Base-by-base conservation (phyloP, 345 rosid species). In the Durio zibethinus region DNA sequence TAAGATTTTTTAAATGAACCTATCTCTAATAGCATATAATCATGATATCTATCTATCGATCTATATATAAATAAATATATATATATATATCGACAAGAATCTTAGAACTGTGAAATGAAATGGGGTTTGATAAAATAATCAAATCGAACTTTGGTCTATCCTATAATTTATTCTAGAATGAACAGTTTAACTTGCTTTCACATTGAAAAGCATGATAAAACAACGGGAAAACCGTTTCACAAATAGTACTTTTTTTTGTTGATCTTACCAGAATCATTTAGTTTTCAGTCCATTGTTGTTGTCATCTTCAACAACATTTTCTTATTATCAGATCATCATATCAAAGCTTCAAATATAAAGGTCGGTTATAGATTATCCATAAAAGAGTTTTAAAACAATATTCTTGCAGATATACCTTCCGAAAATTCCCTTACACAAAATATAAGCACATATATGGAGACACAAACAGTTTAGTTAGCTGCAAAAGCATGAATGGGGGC, bases 391-490 rank as follows among this genome's bases (percentile, higher is more conserved):
- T 63, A 8, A 16, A 62, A 62, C 33, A 33, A 35, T 56, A 1
- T 18, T 0, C n/a, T 69, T 10, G 27, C 23, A 38, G 71, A 20
- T 65, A 65, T 38, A 66, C 43, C 16, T 20, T 35, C 10, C 21
- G 4, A 7, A 66, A 36, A 66, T 35, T 66, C 72, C 52, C 50
- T 66, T 65, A 36, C 23, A 23, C 35, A 31, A 31, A 4, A 68
- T 42, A 68, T 36, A 43, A 15, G 10, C 16, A 23, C 31, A 65
- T 45, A 3, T 70, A 4, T 10, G 2, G 1, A 71, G 60, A 35
- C n/a, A n/a, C n/a, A n/a, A n/a, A n/a, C 74, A 27, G 74, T 71
- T 72, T 72, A 72, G 20, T 71, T 50, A 71, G 61, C 31, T 71
- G 40, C 61, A 71, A 70, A 48, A 7, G 12, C 40, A 72, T 52